phyloP scores from a whole-genome alignment of 768 basidiomycete species.

The Boletus coccyginus region DNA sequence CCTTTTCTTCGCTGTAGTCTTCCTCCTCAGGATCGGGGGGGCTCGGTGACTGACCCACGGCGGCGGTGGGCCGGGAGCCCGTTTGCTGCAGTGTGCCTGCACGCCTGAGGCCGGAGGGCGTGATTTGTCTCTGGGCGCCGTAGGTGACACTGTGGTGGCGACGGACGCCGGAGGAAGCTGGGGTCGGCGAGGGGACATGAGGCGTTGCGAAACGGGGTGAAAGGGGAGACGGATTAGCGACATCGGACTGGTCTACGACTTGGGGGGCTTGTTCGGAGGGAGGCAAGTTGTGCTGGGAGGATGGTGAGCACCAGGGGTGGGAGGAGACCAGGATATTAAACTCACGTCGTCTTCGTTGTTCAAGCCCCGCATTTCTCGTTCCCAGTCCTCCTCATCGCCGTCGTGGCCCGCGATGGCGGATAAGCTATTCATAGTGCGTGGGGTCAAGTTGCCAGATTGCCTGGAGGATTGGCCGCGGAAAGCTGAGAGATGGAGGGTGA shows the following conservation, averaged over 20 bases:
- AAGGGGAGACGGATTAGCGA: constrained; percentile 48
- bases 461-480: constrained; percentile 50
- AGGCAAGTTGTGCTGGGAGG: constrained; percentile 23
- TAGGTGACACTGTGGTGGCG: constrained; percentile 80
- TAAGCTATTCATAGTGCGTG: constrained; percentile 77
- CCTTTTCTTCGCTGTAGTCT: constrained; percentile 48
- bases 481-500: constrained; percentile 34
- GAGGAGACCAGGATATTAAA: not conserved
- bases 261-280: constrained; percentile 34
- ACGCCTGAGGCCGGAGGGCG: constrained; percentile 58
- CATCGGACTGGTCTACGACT: constrained; percentile 45
- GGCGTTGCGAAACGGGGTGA: constrained; percentile 57
- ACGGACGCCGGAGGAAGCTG: constrained; percentile 67
- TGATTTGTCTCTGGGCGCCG: constrained; percentile 55
- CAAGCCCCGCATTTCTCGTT: constrained; percentile 57
- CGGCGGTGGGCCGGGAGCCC: constrained; percentile 34
- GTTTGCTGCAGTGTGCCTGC: constrained; percentile 65
- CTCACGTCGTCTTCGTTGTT: constrained; percentile 67
- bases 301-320: not conserved
- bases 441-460: constrained; percentile 59
- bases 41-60: constrained; percentile 39
- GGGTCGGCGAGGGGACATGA: constrained; percentile 66
- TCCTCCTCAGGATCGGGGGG: constrained; percentile 53
- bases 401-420: constrained; percentile 84
- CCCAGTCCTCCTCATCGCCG: constrained; percentile 88